A percentile compares a stretch with the other conserved stretches of the same genome.
Evolutionary conservation across 257 asterid species (phyloP).

Genomic region (Dorcoceras hygrometricum): DNA sequence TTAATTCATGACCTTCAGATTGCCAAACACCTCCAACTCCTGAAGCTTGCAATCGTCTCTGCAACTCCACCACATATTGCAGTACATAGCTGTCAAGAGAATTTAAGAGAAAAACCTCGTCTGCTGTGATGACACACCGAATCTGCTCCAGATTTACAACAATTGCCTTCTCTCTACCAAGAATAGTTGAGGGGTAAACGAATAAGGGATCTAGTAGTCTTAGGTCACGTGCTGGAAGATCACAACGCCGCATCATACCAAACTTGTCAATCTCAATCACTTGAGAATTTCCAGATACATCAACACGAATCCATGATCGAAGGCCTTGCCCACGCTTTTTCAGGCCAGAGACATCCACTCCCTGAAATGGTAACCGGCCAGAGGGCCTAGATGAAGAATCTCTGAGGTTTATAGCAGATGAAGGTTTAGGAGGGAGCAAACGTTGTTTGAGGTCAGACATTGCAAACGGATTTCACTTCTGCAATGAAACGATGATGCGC

Average conservation of each 20-base stretch:
- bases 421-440: slow-evolving; percentile 49
- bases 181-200: slow-evolving; percentile 66
- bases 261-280: slow-evolving; percentile 66
- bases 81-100: slow-evolving; percentile 34
- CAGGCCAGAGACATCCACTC: slow-evolving; percentile 51
- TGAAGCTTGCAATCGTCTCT: slow-evolving; percentile 49
- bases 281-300: slow-evolving; percentile 57
- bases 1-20: slow-evolving; percentile 37
- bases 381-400: slow-evolving; percentile 39
- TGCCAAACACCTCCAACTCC: slow-evolving; percentile 61
- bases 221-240: slow-evolving; percentile 70
- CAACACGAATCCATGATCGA: slow-evolving; percentile 71
- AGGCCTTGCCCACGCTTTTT: slow-evolving; percentile 69
- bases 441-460: slow-evolving; percentile 65
- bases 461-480: slow-evolving; percentile 26
- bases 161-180: slow-evolving; percentile 71
- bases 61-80: slow-evolving; percentile 65
- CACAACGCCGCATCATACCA: slow-evolving; percentile 66
- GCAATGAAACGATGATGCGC: neutral
- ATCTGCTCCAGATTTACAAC: slow-evolving; percentile 75
- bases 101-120: slow-evolving; percentile 31
- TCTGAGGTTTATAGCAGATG: slow-evolving; percentile 44
- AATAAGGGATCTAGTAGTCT: slow-evolving; percentile 57
- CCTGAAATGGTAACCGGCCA: slow-evolving; percentile 53
- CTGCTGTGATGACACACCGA: slow-evolving; percentile 65